Percentiles rank a stretch among this genome's conserved stretches.
These are phyloP conservation scores for Rhododendron ovatum DNA, from an alignment of 148 eudicot species.

Conservation along the genomic window DNA sequence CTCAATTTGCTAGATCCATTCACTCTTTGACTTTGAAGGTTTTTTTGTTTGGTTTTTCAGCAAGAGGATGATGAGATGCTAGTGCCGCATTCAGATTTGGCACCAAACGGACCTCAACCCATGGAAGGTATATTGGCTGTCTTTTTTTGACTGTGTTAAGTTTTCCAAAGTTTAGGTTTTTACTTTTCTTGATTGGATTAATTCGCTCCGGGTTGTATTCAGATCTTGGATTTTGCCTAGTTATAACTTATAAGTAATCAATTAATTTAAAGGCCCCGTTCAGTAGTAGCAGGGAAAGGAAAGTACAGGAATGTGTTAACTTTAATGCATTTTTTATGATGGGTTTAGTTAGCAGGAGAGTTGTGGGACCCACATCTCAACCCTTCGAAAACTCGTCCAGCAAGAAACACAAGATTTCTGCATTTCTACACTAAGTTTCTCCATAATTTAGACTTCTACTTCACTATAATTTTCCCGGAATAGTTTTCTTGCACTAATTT, in stretches of 20 bases:
- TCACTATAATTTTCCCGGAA: background rate
- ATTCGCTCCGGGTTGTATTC: background rate
- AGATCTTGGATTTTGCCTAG: background rate
- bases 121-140: slow-evolving; percentile 18
- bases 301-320: background rate
- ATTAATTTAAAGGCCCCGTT: background rate
- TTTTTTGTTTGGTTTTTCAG: slow-evolving; percentile 8
- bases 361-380: background rate
- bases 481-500: background rate
- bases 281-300: background rate
- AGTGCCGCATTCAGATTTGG: slow-evolving; percentile 20
- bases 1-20: slow-evolving; percentile 9
- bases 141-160: background rate
- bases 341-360: background rate
- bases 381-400: background rate
- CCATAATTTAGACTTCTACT: background rate
- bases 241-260: background rate
- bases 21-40: background rate
- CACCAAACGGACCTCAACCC: slow-evolving; percentile 19
- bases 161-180: background rate
- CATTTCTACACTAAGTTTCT: background rate
- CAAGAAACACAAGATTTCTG: background rate
- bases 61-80: slow-evolving; percentile 27
- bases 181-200: background rate
- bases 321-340: background rate